Conservation (phyloP, 2,329 filamentous ascomycete genomes). For the Pyricularia pennisetigena region DNA sequence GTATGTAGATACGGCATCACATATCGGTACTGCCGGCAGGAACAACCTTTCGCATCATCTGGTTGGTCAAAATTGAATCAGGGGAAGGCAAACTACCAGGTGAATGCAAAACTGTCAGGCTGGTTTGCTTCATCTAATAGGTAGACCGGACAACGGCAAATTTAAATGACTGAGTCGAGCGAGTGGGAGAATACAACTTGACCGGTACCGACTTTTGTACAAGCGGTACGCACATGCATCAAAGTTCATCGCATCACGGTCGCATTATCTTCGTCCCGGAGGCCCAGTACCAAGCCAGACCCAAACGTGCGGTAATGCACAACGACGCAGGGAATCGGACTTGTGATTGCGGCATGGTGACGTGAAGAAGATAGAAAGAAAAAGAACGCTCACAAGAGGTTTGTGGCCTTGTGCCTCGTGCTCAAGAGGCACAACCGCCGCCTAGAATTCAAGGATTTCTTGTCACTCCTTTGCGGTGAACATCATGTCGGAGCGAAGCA, state of each 20-base stretch:
- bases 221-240: neutral
- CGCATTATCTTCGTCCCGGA: neutral
- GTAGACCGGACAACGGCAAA: neutral
- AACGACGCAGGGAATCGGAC: neutral
- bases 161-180: neutral
- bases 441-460: neutral
- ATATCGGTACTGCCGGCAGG: neutral
- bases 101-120: neutral
- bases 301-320: neutral
- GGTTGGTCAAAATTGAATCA: neutral
- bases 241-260: neutral
- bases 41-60: neutral
- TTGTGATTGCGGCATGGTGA: neutral
- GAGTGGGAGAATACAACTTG: neutral
- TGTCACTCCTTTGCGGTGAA: neutral
- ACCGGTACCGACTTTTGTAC: neutral
- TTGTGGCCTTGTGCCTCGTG: neutral
- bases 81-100: neutral
- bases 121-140: neutral
- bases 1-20: too few species aligned
- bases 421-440: neutral
- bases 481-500: neutral
- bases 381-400: neutral
- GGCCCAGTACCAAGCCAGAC: neutral
- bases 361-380: neutral